Conservation (phyloP, 345 rosid species). For the Dipteronia dyeriana region DNA sequence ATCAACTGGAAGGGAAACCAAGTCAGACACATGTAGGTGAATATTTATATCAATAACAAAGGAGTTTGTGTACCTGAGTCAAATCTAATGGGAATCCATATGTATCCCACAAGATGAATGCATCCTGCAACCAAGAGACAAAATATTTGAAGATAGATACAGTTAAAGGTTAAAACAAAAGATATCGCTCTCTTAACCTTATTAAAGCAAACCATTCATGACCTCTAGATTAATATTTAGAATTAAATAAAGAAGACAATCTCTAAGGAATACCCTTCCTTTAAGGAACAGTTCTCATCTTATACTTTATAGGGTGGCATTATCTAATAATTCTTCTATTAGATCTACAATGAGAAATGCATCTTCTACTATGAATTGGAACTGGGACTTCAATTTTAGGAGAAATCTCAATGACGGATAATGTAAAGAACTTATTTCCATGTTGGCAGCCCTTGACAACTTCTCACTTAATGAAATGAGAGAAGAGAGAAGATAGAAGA, state of each 20-base stretch:
- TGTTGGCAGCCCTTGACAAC: no score
- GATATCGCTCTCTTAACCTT: background rate
- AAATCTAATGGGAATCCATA: slow-evolving; percentile 96
- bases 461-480: no score
- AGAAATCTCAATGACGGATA: no score
- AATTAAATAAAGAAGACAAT: background rate
- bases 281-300: background rate
- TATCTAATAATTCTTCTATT: no score
- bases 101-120: slow-evolving; percentile 94
- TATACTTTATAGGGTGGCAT: no score
- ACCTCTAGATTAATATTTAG: background rate
- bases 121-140: slow-evolving; percentile 62
- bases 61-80: slow-evolving; percentile 64
- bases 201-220: background rate
- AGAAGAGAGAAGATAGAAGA: no score
- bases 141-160: slow-evolving; percentile 6
- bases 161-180: background rate
- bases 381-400: no score
- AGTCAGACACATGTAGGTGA: slow-evolving; percentile 17
- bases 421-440: no score
- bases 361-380: no score
- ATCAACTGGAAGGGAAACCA: slow-evolving; percentile 56
- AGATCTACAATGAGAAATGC: no score
- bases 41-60: slow-evolving; percentile 9
- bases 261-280: background rate